Base-by-base conservation (phyloP, 345 rosid species). In the Euphorbia lathyris region DNA sequence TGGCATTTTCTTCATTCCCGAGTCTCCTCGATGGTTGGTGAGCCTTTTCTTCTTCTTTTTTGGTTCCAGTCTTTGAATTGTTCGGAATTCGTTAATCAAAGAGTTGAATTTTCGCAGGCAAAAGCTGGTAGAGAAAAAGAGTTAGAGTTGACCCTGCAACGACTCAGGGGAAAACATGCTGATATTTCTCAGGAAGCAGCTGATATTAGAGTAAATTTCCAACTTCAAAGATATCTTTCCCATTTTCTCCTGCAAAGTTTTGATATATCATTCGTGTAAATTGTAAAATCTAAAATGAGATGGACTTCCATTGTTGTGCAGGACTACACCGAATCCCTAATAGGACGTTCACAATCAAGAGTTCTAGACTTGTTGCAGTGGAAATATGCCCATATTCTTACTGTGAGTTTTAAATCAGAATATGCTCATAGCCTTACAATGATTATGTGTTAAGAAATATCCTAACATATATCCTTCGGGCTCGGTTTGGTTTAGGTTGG, bases 11-110 rank as follows among this genome's bases (percentile, higher is more conserved):
- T 80, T 80, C 59, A 80, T 78, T 70, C 86, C 89, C 0, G 86
- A 78, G 57, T 82, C 89, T 65, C 88, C 84, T 2, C 69, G 85
- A 84, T 84, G 86, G 90, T 71, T 77, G 73, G 80, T 82, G 40
- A 70, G 85, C 65, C 34, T 8, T 53, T 67, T 38, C 12, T 23
- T 14, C 2, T 13, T 25, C 19, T 71, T 78, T 62, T 83, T 83
- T 47, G 76, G 77, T 16, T 80, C 84, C 38, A 34, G 38, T 34
- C 3, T 34, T 34, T 34, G 3, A 34, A 34, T 34, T 34, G 38
- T 34, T 34, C 38, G 3, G 38, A 7, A 38, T 43, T 63, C 17
- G 32, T 63, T 23, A 5, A 16, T 11, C 4, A 16, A 43, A 23
- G 34, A 3, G 27, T 40, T 11, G 7, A 9, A 38, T 11, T 20